Percentiles rank a stretch among this genome's conserved stretches.
Evolutionary conservation across 2,329 filamentous ascomycete genomes (phyloP).

Genomic region (Neoarthrinium moseri): DNA sequence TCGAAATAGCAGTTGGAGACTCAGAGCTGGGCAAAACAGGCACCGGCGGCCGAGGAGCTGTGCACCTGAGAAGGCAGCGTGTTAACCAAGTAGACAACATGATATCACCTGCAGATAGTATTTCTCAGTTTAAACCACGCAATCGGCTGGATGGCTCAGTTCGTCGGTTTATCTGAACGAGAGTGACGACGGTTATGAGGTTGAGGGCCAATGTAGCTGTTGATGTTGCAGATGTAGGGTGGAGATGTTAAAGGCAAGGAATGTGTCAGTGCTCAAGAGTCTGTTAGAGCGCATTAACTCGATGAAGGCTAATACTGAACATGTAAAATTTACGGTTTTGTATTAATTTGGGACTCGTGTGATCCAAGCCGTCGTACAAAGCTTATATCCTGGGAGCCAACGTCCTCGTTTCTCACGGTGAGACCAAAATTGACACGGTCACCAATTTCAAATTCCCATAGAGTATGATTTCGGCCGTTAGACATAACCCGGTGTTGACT

Average conservation of each 20-base stretch:
- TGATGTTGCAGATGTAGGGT: not conserved
- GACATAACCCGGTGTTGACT: no score
- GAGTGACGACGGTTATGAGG: not conserved
- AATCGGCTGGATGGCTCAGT: not conserved
- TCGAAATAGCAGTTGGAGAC: slow-evolving; percentile 1
- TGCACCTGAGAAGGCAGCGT: not conserved
- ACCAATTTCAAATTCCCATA: no score
- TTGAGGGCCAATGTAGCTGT: not conserved
- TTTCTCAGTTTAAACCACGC: not conserved
- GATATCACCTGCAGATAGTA: not conserved
- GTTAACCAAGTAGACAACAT: not conserved
- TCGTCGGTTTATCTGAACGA: not conserved
- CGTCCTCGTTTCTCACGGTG: no score
- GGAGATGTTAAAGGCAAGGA: no score
- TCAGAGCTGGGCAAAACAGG: not conserved
- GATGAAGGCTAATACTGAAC: no score
- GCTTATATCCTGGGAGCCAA: no score
- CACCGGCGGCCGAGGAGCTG: not conserved
- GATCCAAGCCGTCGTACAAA: no score
- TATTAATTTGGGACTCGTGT: no score
- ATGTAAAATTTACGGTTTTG: no score
- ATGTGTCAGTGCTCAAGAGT: not conserved
- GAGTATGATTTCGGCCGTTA: no score
- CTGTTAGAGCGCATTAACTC: no score
- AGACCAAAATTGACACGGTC: no score